Percentiles rank a stretch among this genome's conserved stretches.
phyloP scores from a whole-genome alignment of 148 eudicot species.

The Rhododendron simsii region DNA sequence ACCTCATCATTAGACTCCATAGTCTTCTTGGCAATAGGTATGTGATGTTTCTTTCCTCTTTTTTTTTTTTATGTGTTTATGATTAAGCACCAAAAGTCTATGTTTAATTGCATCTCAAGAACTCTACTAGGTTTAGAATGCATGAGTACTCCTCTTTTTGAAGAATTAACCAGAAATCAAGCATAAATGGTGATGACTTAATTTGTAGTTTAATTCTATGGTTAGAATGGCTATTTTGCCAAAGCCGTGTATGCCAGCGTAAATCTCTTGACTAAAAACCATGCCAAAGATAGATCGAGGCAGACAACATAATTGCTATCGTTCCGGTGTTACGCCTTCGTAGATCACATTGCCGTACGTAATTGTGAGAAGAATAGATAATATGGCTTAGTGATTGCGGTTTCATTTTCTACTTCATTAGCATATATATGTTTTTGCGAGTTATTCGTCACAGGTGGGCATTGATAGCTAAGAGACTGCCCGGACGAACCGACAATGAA shows the following conservation, averaged over 20 bases:
- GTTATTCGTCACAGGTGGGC: conserved; percentile 20
- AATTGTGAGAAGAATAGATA: neutral
- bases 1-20: conserved; percentile 39
- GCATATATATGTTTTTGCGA: neutral
- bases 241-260: too few species aligned
- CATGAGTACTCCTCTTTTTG: neutral
- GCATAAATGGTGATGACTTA: neutral
- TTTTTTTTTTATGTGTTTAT: too few species aligned
- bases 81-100: neutral
- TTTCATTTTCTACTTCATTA: neutral
- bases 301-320: neutral
- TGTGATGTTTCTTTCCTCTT: neutral
- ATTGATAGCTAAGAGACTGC: conserved; percentile 29
- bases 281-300: too few species aligned
- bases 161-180: neutral
- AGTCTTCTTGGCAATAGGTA: conserved; percentile 41
- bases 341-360: neutral
- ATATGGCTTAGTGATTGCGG: neutral
- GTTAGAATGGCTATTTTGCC: neutral
- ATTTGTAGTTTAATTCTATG: neutral
- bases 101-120: too few species aligned
- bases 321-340: neutral
- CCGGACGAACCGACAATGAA: conserved; percentile 39
- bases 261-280: too few species aligned
- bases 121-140: too few species aligned